Base-by-base conservation (phyloP, 75 land plant genomes). In the Adiantum capillusveneris region DNA sequence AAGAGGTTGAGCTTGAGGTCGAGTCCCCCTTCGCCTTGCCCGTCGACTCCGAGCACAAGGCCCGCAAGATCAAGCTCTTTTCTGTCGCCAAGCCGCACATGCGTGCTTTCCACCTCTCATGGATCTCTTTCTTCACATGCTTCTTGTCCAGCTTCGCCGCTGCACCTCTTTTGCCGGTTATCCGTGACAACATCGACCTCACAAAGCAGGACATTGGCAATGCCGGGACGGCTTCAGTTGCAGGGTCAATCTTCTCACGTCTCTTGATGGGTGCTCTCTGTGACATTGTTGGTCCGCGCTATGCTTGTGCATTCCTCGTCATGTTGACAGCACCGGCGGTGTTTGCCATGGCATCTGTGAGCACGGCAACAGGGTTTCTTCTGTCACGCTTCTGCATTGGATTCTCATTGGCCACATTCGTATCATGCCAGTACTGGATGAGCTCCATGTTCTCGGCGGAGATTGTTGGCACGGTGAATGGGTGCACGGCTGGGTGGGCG, bases 401-500 rank as follows among this genome's bases (percentile, higher is more conserved):
- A 0, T 90, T 87, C 68, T 84, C 85, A 0, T 74, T 90, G 9
- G 93, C 93, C 14, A 90, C 93, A 0, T 90, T 90, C 62, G 93
- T 90, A 26, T 87, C 96, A 2, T 84, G 88, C 72, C 85, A 87
- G 68, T 90, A 65, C 70, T 87, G 93, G 96, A 90, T 84, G 93
- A 90, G 93, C 65, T 68, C 83, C 12, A 90, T 84, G 96, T 90
- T 90, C 70, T 76, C 71, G 44, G 42, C 75, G 58, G 64, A 76
- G 83, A 90, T 84, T 27, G 81, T 87, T 44, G 93, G 93, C 13
- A 58, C 75, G 1, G 93, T 75, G 25, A 90, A 90, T 45, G 93
- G 82, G 1, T 63, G 71, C 13, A 81, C 96, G 0, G 96, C 78
- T 0, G 92, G 92, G 0, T 90, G 92, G 96, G 96, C 92, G 0